Percentiles rank a stretch among this genome's conserved stretches.
Conservation (phyloP, 306 rosid genomes). For the Alnus rubra region DNA sequence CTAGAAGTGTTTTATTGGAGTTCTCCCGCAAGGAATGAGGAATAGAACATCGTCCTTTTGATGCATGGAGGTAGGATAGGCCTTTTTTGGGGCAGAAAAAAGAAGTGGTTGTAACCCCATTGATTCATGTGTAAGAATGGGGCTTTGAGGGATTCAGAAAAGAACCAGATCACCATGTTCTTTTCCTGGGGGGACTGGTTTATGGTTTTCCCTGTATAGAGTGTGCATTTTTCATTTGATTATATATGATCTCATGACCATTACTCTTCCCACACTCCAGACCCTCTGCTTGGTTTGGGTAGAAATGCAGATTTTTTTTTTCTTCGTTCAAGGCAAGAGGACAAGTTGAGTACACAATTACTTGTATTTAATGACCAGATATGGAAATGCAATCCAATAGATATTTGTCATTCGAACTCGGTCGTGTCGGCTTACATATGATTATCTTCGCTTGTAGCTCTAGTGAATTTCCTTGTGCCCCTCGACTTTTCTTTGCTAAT, state of each 20-base stretch:
- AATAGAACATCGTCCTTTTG: slow-evolving; percentile 3
- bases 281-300: neutral
- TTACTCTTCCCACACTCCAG: neutral
- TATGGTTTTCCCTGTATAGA: slow-evolving; percentile 31
- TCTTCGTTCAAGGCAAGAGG: neutral
- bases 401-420: too few species aligned
- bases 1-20: neutral
- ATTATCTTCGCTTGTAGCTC: too few species aligned
- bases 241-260: neutral
- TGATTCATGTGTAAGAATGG: slow-evolving; percentile 4
- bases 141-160: neutral
- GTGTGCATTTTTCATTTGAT: neutral
- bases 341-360: neutral
- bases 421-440: too few species aligned
- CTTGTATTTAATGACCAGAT: neutral
- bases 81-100: neutral
- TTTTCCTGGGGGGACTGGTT: neutral
- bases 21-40: neutral
- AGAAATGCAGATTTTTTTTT: neutral
- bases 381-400: slow-evolving; percentile 3
- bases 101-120: neutral
- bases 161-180: neutral
- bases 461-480: too few species aligned
- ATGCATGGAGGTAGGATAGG: neutral
- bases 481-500: too few species aligned